Conservation (phyloP, 805 yeast genomes). For the Pichia occidentalis region DNA sequence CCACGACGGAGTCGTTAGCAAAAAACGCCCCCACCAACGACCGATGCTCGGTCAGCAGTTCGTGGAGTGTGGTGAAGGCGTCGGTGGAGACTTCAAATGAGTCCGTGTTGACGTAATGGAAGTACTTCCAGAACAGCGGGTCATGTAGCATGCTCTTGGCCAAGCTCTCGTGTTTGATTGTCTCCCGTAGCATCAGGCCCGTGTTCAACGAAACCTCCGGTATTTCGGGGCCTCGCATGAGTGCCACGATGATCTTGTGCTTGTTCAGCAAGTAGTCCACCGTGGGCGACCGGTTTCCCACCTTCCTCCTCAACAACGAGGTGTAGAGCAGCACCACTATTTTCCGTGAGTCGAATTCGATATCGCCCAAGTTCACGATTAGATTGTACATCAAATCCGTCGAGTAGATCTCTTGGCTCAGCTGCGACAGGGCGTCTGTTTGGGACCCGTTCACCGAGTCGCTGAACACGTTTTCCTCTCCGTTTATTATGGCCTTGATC, state of each 20-base stretch:
- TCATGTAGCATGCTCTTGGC: slow-evolving; percentile 53
- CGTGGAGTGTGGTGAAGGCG: slow-evolving; percentile 71
- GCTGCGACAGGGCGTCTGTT: slow-evolving; percentile 67
- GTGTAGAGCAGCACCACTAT: slow-evolving; percentile 70
- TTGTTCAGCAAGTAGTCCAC: slow-evolving; percentile 70
- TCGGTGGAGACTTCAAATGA: slow-evolving; percentile 90
- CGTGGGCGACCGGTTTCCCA: slow-evolving; percentile 74
- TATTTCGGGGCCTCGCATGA: slow-evolving; percentile 68
- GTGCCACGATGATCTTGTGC: slow-evolving; percentile 55
- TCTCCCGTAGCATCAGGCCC: slow-evolving; percentile 78
- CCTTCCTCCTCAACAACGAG: slow-evolving; percentile 70
- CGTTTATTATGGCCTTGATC: slow-evolving; percentile 49
- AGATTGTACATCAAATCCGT: slow-evolving; percentile 63
- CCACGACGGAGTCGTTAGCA: slow-evolving; percentile 38
- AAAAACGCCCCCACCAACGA: slow-evolving; percentile 67
- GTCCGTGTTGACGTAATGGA: slow-evolving; percentile 66
- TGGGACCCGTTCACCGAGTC: slow-evolving; percentile 28
- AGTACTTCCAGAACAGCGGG: slow-evolving; percentile 72
- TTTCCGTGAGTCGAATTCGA: slow-evolving; percentile 88
- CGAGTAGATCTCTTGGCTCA: slow-evolving; percentile 74
- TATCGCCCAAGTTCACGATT: slow-evolving; percentile 48
- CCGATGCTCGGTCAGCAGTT: slow-evolving; percentile 63
- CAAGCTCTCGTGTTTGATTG: slow-evolving; percentile 70
- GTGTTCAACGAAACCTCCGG: slow-evolving; percentile 66
- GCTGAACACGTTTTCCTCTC: slow-evolving; percentile 33